A percentile compares a stretch with the other conserved stretches of the same genome.
Conservation (phyloP, 1,139 yeast genomes). For the Eremothecium sinecaudum region DNA sequence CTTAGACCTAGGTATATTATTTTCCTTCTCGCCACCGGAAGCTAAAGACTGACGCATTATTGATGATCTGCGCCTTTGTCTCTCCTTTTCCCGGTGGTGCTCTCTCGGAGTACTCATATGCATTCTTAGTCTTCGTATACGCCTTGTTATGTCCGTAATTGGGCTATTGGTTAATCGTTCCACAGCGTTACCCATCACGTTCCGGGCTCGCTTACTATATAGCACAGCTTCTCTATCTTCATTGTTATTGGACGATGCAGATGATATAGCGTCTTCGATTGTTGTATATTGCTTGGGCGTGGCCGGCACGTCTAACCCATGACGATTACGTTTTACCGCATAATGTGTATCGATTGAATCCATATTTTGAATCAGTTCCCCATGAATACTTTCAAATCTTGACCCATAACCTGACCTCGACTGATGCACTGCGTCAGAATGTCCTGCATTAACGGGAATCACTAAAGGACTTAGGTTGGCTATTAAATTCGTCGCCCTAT, state of each 20-base stretch:
- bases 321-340: constrained; percentile 16
- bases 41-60: constrained; percentile 4
- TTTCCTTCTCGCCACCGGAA: constrained; percentile 2
- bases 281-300: constrained; percentile 11
- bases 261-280: constrained; percentile 2
- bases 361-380: constrained; percentile 25
- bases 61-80: constrained; percentile 11
- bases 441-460: neutral
- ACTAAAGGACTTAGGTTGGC: constrained; percentile 9
- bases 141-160: constrained; percentile 21
- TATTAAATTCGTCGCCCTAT: constrained; percentile 21
- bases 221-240: constrained; percentile 2
- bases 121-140: constrained; percentile 22
- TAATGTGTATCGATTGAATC: constrained; percentile 31
- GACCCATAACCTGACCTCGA: constrained; percentile 1
- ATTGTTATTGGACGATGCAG: neutral
- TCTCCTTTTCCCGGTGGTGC: constrained; percentile 9
- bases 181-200: constrained; percentile 3
- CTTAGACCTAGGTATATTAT: constrained; percentile 1
- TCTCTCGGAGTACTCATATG: constrained; percentile 8
- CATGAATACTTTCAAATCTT: constrained; percentile 16
- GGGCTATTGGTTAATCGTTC: constrained; percentile 11
- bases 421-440: constrained; percentile 1
- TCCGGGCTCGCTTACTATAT: constrained; percentile 4
- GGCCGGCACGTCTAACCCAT: constrained; percentile 5